Base-by-base conservation (phyloP, 441 rosid species). In the Rhodomyrtus psidioides region DNA sequence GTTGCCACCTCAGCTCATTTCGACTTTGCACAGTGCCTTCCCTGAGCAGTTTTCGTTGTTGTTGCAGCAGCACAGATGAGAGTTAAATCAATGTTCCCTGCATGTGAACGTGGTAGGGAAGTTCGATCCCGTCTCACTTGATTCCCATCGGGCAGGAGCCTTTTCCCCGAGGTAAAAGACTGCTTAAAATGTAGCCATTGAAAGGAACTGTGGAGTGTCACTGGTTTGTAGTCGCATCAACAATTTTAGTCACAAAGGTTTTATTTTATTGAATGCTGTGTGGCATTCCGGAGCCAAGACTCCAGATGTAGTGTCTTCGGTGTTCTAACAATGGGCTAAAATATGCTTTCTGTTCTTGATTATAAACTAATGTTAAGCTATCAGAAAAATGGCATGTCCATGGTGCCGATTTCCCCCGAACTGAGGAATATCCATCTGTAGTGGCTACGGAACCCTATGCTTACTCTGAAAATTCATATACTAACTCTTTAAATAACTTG, bases 1-100 rank as follows among this genome's bases (percentile, higher is more conserved):
- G 28, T 84, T 93, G 85, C 93, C 95, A 62, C 54, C 92, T 16
- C 87, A 90, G 75, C 89, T 88, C 44, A 58, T 93, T 85, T 88
- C 92, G 16, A 89, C 83, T 74, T 94, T 96, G 89, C 55, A 84
- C 83, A 57, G 86, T 58, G 90, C 91, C 82, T 95, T 91, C 85
- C 97, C 97, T 2, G 91, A 88, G 81, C 85, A 55, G 81, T 59
- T 58, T 53, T 44, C 83, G 17, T 91, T 91, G n/a, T n/a, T n/a
- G 89, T 93, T 93, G 90, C 88, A 53, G 85, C 88, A 86, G 74
- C 86, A 27, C 19, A 81, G 84, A 58, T 81, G 75, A 76, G 30
- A 39, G 44, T 15, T 62, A 17, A 62, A 30, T 70, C 0, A 21
- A 19, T 6, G 2, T 70, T 21, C 4, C 15, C 49, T 39, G 49